Evolutionary conservation across 345 rosid genomes (phyloP).

Genomic region (Hibiscus tridactylites): DNA sequence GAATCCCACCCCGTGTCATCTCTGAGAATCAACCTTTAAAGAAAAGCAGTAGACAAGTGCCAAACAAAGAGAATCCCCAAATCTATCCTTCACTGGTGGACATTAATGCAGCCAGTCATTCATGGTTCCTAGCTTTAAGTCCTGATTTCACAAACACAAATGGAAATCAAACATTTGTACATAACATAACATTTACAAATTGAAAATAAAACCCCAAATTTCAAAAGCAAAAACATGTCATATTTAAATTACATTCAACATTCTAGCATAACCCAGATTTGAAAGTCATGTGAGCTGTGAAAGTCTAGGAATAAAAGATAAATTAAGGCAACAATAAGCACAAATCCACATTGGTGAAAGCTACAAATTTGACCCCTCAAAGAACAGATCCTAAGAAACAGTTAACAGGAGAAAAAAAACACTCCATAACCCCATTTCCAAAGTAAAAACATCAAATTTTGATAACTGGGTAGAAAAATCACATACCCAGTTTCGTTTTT

Average conservation of each 20-base stretch:
- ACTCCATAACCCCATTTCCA: neutral
- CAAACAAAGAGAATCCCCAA: conserved; percentile 12
- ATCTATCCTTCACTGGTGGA: conserved; percentile 11
- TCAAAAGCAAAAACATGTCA: conserved; percentile 1
- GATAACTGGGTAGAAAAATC: conserved; percentile 5
- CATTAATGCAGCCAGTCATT: conserved; percentile 1
- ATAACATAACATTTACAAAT: conserved; percentile 5
- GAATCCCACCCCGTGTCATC: conserved; percentile 77
- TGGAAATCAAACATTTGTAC: neutral
- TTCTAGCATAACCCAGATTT: conserved; percentile 4
- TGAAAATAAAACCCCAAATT: neutral
- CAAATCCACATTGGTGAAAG: conserved; percentile 12
- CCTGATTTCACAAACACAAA: conserved; percentile 21
- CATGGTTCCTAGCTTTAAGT: conserved; percentile 12
- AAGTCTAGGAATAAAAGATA: neutral
- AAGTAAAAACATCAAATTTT: neutral
- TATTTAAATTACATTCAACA: conserved; percentile 7
- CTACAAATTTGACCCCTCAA: neutral
- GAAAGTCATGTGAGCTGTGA: neutral
- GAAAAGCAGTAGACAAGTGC: conserved; percentile 13
- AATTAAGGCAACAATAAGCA: neutral
- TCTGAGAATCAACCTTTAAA: conserved; percentile 14
- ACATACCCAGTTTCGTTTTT: conserved; percentile 11
- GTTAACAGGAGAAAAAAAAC: neutral
- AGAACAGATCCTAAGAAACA: neutral